A percentile compares a stretch with the other conserved stretches of the same genome.
phyloP scores from a whole-genome alignment of 73 alveolate genomes.

The Tetrahymena borealis region DNA sequence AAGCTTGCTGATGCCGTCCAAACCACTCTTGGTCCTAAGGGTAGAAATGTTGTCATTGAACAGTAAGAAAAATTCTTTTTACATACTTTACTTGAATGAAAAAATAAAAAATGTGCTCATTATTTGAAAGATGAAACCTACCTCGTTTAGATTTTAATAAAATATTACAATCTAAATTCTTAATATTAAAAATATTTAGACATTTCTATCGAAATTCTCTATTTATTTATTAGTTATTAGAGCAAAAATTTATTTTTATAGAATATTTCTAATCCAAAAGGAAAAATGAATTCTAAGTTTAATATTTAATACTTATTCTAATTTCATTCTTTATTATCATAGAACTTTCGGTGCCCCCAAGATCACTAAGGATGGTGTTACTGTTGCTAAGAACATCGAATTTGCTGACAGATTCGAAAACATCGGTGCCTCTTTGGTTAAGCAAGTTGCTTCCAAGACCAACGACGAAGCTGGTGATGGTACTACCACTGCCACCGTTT shows the following conservation, averaged over 20 bases:
- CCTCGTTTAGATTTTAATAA: too few species aligned
- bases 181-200: too few species aligned
- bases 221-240: too few species aligned
- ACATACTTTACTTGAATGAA: conserved; percentile 49
- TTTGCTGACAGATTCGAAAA: conserved; percentile 83
- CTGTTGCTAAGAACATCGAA: conserved; percentile 94
- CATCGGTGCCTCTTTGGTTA: conserved; percentile 87
- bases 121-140: conserved; percentile 69
- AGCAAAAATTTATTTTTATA: too few species aligned
- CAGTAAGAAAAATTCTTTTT: conserved; percentile 16
- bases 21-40: conserved; percentile 77
- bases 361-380: conserved; percentile 93
- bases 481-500: conserved; percentile 97
- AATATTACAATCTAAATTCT: too few species aligned
- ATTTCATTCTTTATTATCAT: background rate
- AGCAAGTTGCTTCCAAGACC: conserved; percentile 91
- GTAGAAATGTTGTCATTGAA: conserved; percentile 76
- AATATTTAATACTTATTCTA: too few species aligned
- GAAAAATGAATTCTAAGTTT: conserved; percentile 55
- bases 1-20: conserved; percentile 75
- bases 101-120: conserved; percentile 57
- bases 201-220: too few species aligned
- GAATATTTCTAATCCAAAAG: too few species aligned
- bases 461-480: conserved; percentile 99
- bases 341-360: conserved; percentile 80